Percentiles rank a stretch among this genome's conserved stretches.
Evolutionary conservation across 1,284 basidiomycete genomes (phyloP).

Genomic region (Limonomyces culmigenus): DNA sequence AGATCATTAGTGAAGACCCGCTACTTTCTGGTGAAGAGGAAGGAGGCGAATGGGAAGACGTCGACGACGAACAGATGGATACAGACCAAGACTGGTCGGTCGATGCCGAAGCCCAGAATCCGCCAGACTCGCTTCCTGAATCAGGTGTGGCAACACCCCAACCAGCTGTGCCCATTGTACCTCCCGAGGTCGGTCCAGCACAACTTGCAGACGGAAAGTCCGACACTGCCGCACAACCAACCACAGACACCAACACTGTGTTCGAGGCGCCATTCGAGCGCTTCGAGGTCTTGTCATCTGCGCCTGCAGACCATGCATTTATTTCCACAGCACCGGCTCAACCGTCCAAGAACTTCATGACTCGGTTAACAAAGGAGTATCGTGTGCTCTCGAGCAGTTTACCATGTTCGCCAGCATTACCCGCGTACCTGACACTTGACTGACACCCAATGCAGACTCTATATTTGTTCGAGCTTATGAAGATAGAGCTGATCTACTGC

Average conservation of each 20-base stretch:
- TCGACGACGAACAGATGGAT: conserved; percentile 17
- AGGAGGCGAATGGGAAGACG: conserved; percentile 30
- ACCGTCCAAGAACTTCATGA: conserved; percentile 57
- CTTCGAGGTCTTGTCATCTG: conserved; percentile 60
- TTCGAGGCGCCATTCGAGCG: conserved; percentile 14
- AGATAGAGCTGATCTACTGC: conserved; percentile 73
- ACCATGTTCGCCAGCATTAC: conserved; percentile 39
- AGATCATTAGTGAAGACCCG: conserved; percentile 7
- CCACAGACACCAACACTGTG: no score
- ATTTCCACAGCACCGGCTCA: conserved; percentile 39
- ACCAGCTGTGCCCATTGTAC: no score
- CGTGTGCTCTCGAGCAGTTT: conserved; percentile 63
- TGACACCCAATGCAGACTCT: conserved; percentile 26
- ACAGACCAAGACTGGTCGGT: no score
- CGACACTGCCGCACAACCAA: neutral
- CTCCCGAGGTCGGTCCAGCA: no score
- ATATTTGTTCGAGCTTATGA: conserved; percentile 61
- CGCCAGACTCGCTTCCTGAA: neutral
- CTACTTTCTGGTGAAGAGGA: neutral
- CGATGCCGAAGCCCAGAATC: conserved; percentile 12
- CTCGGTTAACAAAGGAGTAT: conserved; percentile 71
- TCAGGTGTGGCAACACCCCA: no score
- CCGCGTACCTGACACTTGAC: conserved; percentile 4
- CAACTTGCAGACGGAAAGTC: no score
- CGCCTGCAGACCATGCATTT: conserved; percentile 73